Conservation (phyloP, 768 basidiomycete species). For the Tylopilus subfusipes region DNA sequence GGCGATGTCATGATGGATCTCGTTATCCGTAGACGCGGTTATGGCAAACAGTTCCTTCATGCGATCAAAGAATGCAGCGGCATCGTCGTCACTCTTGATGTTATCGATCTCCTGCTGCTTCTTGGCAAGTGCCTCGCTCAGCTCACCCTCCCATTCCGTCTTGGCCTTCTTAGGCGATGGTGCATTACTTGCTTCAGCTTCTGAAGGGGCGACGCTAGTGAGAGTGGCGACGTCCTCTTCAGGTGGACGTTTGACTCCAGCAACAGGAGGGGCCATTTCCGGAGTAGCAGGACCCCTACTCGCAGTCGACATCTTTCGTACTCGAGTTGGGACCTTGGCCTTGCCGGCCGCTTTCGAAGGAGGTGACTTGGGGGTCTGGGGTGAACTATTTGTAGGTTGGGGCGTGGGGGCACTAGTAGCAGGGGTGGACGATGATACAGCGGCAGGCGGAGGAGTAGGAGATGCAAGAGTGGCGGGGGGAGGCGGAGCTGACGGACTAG, state of each 20-base stretch:
- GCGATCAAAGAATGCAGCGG: constrained; percentile 56
- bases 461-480: constrained; percentile 15
- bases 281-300: constrained; percentile 34
- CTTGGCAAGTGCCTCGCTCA: constrained; percentile 47
- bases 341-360: constrained; percentile 53
- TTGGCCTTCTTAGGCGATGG: constrained; percentile 72
- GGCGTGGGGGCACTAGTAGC: constrained; percentile 42
- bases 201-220: constrained; percentile 31
- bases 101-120: constrained; percentile 38
- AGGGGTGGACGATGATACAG: constrained; percentile 48
- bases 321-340: constrained; percentile 35
- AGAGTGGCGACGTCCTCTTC: constrained; percentile 33
- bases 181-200: constrained; percentile 38
- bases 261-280: constrained; percentile 31
- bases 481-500: constrained; percentile 24
- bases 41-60: constrained; percentile 62
- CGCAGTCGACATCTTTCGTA: constrained; percentile 31
- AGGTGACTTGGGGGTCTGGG: constrained; percentile 69
- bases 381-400: constrained; percentile 46
- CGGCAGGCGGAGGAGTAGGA: constrained; percentile 46
- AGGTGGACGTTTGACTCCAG: constrained; percentile 33
- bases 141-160: constrained; percentile 66
- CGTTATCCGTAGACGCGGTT: constrained; percentile 38
- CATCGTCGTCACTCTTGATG: constrained; percentile 67
- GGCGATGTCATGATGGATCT: constrained; percentile 46